These are phyloP conservation scores for Phytopythium chamaehyphon DNA, from an alignment of 352 stramenopile genomes.

Conservation along the genomic window DNA sequence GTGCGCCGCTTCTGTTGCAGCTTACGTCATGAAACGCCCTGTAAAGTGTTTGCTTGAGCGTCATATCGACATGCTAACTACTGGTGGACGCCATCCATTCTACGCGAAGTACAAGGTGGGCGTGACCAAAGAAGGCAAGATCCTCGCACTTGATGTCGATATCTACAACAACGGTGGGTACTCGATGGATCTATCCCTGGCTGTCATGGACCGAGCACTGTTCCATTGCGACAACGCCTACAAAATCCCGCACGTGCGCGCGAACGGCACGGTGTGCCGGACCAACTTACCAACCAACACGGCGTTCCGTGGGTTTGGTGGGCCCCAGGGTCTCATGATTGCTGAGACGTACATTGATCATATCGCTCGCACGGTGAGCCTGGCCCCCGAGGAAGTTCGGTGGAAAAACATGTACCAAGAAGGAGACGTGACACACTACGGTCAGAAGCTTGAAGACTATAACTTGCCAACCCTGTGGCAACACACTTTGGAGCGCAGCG, in stretches of 20 bases:
- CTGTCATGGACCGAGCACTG: conserved; percentile 93
- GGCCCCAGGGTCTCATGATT: conserved; percentile 90
- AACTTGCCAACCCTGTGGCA: conserved; percentile 89
- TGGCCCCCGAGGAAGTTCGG: conserved; percentile 70
- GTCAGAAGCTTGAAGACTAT: conserved; percentile 90
- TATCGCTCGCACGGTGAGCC: conserved; percentile 81
- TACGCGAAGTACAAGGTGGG: conserved; percentile 92
- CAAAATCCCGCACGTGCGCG: conserved; percentile 90
- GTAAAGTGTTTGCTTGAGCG: conserved; percentile 91
- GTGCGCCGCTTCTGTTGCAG: conserved; percentile 88
- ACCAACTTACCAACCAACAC: conserved; percentile 95
- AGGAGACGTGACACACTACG: conserved; percentile 90
- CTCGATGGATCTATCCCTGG: conserved; percentile 92
- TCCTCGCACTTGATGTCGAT: conserved; percentile 89
- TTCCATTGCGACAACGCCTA: conserved; percentile 96
- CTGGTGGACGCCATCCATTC: conserved; percentile 92
- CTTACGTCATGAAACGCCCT: conserved; percentile 82
- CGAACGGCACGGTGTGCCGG: conserved; percentile 88
- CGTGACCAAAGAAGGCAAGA: conserved; percentile 73
- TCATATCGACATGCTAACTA: conserved; percentile 95
- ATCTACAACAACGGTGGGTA: conserved; percentile 95
- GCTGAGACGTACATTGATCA: conserved; percentile 95
- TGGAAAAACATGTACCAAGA: conserved; percentile 91
- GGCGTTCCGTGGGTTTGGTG: conserved; percentile 95
- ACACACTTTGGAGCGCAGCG: conserved; percentile 56